Conservation (phyloP, 768 basidiomycete genomes). For the Mycena rebaudengoi region DNA sequence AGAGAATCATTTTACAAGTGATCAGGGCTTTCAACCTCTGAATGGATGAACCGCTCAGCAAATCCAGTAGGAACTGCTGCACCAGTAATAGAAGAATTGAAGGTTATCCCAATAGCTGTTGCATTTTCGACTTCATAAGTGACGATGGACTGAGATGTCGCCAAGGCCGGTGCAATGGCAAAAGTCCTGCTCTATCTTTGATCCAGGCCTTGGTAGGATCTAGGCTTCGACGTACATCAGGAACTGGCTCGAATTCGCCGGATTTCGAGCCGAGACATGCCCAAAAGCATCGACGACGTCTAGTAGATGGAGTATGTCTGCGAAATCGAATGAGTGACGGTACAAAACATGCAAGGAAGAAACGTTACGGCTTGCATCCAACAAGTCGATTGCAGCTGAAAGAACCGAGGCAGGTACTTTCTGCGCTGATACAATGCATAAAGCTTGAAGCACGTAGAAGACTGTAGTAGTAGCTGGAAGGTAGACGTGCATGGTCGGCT, state of each 20-base stretch:
- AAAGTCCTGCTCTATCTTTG: slow-evolving; percentile 32
- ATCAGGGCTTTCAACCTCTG: slow-evolving; percentile 21
- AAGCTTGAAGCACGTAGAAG: too few relatives aligned
- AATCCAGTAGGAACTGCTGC: slow-evolving; percentile 29
- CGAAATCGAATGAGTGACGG: not conserved
- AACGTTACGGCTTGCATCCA: slow-evolving; percentile 28
- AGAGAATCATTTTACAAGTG: not conserved
- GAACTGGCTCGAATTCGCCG: slow-evolving; percentile 29
- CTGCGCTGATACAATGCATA: slow-evolving; percentile 9
- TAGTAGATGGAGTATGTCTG: slow-evolving; percentile 31
- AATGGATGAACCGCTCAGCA: slow-evolving; percentile 31
- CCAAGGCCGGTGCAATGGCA: slow-evolving; percentile 31
- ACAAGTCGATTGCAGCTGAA: slow-evolving; percentile 20
- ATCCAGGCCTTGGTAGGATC: too few relatives aligned
- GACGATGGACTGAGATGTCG: slow-evolving; percentile 30
- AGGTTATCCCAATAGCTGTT: slow-evolving; percentile 26
- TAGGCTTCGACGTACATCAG: slow-evolving; percentile 20
- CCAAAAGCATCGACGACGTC: slow-evolving; percentile 32
- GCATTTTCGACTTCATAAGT: slow-evolving; percentile 32
- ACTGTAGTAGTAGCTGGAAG: too few relatives aligned
- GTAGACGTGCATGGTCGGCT: too few relatives aligned
- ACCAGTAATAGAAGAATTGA: slow-evolving; percentile 29
- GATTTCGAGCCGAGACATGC: slow-evolving; percentile 30
- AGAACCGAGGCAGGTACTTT: not conserved
- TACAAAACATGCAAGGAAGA: not conserved